These are phyloP conservation scores for Puccinia coronata DNA, from an alignment of 1,284 basidiomycete genomes.

Conservation along the genomic window DNA sequence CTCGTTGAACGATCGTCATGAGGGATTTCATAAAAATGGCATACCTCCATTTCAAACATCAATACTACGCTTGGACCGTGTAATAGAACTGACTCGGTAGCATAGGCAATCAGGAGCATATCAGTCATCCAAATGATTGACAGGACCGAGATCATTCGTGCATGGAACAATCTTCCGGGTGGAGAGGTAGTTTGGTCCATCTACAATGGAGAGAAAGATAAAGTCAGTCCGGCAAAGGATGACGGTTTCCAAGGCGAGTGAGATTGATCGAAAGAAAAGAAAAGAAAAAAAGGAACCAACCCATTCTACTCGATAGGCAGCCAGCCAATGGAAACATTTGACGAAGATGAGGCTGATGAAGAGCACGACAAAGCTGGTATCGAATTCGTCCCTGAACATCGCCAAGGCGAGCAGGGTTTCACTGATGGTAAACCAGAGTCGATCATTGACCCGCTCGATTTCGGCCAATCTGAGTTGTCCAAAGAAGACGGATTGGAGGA, in stretches of 20 bases:
- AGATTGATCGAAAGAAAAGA: no score
- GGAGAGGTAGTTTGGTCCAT: constrained; percentile 95
- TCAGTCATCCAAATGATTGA: constrained; percentile 71
- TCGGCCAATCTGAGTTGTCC: constrained; percentile 83
- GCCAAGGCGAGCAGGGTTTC: constrained; percentile 93
- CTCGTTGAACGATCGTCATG: no score
- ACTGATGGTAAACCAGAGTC: constrained; percentile 95
- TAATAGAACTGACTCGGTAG: constrained; percentile 74
- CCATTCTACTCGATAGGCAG: constrained; percentile 91
- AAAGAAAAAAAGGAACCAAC: constrained; percentile 68
- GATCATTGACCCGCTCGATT: constrained; percentile 93
- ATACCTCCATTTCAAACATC: constrained; percentile 88
- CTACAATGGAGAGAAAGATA: constrained; percentile 61
- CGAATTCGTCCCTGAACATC: constrained; percentile 72
- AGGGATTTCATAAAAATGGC: constrained; percentile 54
- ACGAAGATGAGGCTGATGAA: constrained; percentile 89
- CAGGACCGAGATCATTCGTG: constrained; percentile 75
- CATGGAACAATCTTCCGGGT: constrained; percentile 76
- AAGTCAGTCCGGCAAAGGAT: neutral
- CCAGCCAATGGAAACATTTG: constrained; percentile 97
- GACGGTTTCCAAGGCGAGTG: neutral
- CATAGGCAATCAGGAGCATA: constrained; percentile 71
- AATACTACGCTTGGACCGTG: constrained; percentile 85
- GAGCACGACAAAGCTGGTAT: constrained; percentile 86
- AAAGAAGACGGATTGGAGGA: constrained; percentile 86